phyloP scores from a whole-genome alignment of 768 basidiomycete species.

The Mycena olivaceomarginata region DNA sequence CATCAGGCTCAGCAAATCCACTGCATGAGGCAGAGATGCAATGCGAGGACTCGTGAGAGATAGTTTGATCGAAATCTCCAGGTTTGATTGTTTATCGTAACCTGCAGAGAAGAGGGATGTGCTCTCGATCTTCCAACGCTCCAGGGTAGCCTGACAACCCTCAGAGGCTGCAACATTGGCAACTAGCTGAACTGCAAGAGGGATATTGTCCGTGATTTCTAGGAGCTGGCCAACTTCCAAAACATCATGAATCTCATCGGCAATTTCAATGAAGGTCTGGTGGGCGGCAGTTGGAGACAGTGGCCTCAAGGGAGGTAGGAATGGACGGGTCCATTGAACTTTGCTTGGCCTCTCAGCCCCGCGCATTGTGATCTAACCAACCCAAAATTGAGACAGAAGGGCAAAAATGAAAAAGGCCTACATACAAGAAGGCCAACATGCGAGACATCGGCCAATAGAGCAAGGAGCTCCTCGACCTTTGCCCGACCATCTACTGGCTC shows the following conservation, averaged over 20 bases:
- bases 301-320: background rate
- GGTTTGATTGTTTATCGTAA: background rate
- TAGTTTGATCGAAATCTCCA: background rate
- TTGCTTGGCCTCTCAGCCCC: background rate
- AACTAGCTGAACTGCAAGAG: background rate
- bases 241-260: background rate
- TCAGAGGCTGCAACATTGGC: background rate
- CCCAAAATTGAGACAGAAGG: too few species aligned
- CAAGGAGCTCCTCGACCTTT: too few species aligned
- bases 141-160: background rate
- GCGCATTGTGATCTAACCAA: background rate
- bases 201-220: background rate
- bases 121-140: background rate
- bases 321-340: background rate
- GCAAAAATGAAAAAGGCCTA: too few species aligned
- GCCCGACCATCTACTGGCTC: too few species aligned
- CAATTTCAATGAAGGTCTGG: background rate
- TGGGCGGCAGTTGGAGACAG: background rate
- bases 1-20: background rate
- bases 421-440: too few species aligned
- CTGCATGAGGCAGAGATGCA: background rate
- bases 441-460: too few species aligned
- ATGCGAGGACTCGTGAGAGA: background rate
- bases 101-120: background rate
- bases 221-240: background rate